Conservation (phyloP, 192 early-diverging fungal genomes). For the Phycomyces nitens region DNA sequence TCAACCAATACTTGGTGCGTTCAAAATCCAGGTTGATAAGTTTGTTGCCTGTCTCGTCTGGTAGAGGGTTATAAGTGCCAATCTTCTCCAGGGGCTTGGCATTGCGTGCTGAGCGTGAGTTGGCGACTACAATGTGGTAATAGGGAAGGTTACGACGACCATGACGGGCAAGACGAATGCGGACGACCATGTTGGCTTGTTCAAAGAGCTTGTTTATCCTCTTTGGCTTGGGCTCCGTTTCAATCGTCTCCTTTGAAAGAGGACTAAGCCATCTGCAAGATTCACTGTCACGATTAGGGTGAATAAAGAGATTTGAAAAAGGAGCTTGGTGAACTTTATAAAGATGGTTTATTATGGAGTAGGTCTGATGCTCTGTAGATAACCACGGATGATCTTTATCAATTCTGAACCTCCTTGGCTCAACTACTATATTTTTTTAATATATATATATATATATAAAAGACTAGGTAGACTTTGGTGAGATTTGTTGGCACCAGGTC, state of each 20-base stretch:
- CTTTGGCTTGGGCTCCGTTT: neutral
- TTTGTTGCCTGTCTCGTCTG: constrained; percentile 72
- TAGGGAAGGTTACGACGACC: constrained; percentile 86
- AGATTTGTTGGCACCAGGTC: too few relatives aligned
- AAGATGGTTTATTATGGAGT: too few relatives aligned
- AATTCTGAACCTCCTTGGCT: too few relatives aligned
- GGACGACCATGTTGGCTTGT: constrained; percentile 56
- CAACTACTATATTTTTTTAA: too few relatives aligned
- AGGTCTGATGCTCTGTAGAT: too few relatives aligned
- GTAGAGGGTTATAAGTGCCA: constrained; percentile 88
- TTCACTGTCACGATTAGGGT: too few relatives aligned
- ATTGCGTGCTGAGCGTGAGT: constrained; percentile 73
- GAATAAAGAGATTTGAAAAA: too few relatives aligned
- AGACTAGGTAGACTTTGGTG: too few relatives aligned
- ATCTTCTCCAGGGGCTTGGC: constrained; percentile 89
- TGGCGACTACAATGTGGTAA: constrained; percentile 93
- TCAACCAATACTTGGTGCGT: constrained; percentile 95
- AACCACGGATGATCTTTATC: too few relatives aligned
- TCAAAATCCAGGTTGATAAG: constrained; percentile 82
- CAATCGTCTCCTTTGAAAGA: neutral
- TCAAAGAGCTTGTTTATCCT: constrained; percentile 3
- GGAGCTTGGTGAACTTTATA: too few relatives aligned
- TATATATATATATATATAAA: too few relatives aligned
- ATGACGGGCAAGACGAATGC: constrained; percentile 87
- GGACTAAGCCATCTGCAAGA: too few relatives aligned